These are phyloP conservation scores for Sarocladiaceae sp. DNA, from an alignment of 2,329 filamentous ascomycete genomes.

Conservation along the genomic window DNA sequence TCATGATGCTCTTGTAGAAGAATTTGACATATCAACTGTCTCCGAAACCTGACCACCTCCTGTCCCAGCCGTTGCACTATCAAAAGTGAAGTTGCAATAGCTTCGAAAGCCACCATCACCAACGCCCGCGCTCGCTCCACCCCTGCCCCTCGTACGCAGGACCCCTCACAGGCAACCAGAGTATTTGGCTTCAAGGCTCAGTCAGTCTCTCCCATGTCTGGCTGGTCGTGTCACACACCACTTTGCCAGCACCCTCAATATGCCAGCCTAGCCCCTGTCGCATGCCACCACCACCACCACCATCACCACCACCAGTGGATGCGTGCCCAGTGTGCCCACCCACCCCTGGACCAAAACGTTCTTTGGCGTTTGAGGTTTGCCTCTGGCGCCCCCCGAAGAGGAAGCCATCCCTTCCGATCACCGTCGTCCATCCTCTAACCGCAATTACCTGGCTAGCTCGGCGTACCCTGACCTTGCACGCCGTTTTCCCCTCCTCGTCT, in stretches of 20 bases:
- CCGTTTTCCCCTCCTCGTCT: slow-evolving; percentile 5
- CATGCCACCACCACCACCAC: slow-evolving; percentile 7
- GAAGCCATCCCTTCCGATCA: slow-evolving; percentile 7
- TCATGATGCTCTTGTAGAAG: too few species aligned
- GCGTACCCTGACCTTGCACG: background rate
- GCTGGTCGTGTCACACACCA: slow-evolving; percentile 5
- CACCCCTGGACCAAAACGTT: slow-evolving; percentile 8
- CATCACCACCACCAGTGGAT: background rate
- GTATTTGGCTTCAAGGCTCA: background rate
- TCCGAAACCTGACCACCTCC: too few species aligned
- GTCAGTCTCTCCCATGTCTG: background rate
- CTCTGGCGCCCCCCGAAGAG: slow-evolving; percentile 4
- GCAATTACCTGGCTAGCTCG: slow-evolving; percentile 6
- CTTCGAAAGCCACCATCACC: background rate
- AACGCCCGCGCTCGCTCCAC: background rate
- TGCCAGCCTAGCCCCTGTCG: slow-evolving; percentile 8
- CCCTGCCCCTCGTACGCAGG: background rate
- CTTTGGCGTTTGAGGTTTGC: slow-evolving; percentile 9
- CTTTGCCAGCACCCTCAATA: background rate
- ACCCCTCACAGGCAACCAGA: background rate
- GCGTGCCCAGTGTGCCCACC: slow-evolving; percentile 7
- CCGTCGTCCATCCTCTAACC: slow-evolving; percentile 1
- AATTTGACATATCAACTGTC: too few species aligned
- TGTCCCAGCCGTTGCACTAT: background rate
- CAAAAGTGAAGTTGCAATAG: background rate